These are phyloP conservation scores for Cymbopogon citratus DNA, from an alignment of 176 grass and related monocot genomes.

Conservation along the genomic window DNA sequence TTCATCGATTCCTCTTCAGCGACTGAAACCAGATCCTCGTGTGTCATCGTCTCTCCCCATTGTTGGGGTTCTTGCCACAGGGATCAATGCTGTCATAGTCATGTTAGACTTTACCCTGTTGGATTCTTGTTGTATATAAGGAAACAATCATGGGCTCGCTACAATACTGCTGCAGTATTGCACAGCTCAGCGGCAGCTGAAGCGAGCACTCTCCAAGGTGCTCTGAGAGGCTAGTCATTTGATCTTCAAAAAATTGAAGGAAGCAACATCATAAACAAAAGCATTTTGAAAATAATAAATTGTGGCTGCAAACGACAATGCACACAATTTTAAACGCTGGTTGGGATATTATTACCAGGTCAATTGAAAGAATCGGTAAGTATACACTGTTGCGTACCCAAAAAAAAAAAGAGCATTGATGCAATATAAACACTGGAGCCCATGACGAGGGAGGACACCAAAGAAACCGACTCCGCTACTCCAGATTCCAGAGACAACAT, in stretches of 20 bases:
- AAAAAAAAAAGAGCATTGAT: neutral
- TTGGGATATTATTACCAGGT: neutral
- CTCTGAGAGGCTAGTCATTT: neutral
- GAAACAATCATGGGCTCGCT: too few species aligned
- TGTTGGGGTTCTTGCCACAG: conserved; percentile 12
- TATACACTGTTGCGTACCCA: neutral
- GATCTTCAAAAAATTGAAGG: neutral
- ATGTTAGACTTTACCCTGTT: neutral
- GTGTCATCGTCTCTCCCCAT: conserved; percentile 27
- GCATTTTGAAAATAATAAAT: neutral
- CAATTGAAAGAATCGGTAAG: neutral
- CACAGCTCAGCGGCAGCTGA: too few species aligned
- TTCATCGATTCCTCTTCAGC: conserved; percentile 21
- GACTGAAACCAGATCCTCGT: neutral
- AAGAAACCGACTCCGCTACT: neutral
- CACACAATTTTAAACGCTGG: neutral
- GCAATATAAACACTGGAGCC: neutral
- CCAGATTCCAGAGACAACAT: too few species aligned
- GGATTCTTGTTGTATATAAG: too few species aligned
- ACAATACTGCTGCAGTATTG: too few species aligned
- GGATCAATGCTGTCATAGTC: conserved; percentile 41
- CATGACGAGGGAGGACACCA: neutral
- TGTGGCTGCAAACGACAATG: neutral
- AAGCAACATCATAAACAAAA: neutral
- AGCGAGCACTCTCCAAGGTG: neutral